These are phyloP conservation scores for Penicillium parvum DNA, from an alignment of 495 filamentous ascomycete genomes.

Conservation along the genomic window DNA sequence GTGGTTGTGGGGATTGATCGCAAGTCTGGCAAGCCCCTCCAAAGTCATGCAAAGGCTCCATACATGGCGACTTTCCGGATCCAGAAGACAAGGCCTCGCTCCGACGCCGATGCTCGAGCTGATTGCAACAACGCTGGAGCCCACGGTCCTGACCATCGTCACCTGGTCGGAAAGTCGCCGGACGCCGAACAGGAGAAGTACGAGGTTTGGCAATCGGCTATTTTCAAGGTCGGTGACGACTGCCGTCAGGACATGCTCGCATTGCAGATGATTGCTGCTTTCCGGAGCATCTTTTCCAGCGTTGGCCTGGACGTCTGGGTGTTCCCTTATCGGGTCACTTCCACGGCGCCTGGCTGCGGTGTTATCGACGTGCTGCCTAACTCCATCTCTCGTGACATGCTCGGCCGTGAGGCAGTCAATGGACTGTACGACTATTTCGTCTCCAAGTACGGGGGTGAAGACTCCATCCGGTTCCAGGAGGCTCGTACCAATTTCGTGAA, in stretches of 20 bases:
- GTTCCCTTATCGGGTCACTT: conserved; percentile 94
- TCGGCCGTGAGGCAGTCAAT: conserved; percentile 95
- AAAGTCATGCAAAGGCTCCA: conserved; percentile 95
- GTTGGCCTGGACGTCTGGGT: conserved; percentile 96
- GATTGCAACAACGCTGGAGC: conserved; percentile 5
- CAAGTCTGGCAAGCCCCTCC: conserved; percentile 93
- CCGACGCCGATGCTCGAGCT: conserved; percentile 22
- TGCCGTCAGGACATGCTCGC: conserved; percentile 96
- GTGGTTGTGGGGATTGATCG: conserved; percentile 96
- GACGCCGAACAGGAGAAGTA: conserved; percentile 50
- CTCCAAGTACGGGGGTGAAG: conserved; percentile 93
- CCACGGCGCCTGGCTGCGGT: conserved; percentile 96
- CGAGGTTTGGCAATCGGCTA: conserved; percentile 97
- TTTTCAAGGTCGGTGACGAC: conserved; percentile 99
- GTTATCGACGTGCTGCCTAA: conserved; percentile 98
- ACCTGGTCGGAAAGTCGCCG: conserved; percentile 46
- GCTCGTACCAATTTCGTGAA: conserved; percentile 97
- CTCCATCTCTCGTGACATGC: conserved; percentile 97
- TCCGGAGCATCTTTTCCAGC: conserved; percentile 90
- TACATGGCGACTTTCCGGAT: conserved; percentile 99
- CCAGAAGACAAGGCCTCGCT: conserved; percentile 62
- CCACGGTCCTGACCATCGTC: conserved; percentile 44
- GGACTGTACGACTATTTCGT: conserved; percentile 97
- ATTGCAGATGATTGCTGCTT: conserved; percentile 95
- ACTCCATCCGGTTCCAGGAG: conserved; percentile 89